Conservation (phyloP, 169 alveolate species). For the Cytauxzoon felis region DNA sequence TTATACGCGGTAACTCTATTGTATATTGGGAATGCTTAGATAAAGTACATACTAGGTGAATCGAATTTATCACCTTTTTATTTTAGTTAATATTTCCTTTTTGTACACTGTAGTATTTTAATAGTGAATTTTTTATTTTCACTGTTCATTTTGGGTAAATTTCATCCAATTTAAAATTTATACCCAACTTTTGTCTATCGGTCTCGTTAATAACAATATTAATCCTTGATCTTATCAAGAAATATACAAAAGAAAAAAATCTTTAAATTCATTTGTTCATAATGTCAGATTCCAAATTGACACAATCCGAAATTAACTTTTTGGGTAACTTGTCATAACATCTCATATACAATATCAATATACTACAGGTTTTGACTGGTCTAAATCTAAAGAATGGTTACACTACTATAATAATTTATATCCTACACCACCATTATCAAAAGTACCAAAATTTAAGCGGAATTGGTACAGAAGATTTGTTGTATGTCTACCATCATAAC, state of each 20-base stretch:
- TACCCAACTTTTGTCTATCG: too few relatives aligned
- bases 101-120: neutral
- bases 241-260: too few relatives aligned
- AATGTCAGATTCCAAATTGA: constrained; percentile 18
- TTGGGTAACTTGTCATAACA: constrained; percentile 12
- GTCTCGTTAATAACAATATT: too few relatives aligned
- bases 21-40: constrained; percentile 98
- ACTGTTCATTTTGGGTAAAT: too few relatives aligned
- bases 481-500: constrained; percentile 4
- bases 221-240: too few relatives aligned
- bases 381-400: constrained; percentile 38
- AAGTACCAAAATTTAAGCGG: constrained; percentile 54
- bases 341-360: neutral
- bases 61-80: constrained; percentile 3
- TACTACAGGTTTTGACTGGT: constrained; percentile 49
- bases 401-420: constrained; percentile 41
- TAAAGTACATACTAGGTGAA: constrained; percentile 82
- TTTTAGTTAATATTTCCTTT: neutral
- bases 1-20: constrained; percentile 96
- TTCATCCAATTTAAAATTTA: too few relatives aligned
- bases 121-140: neutral
- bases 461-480: constrained; percentile 53
- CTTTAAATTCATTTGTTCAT: too few relatives aligned
- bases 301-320: constrained; percentile 41
- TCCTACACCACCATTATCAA: constrained; percentile 51